Evolutionary conservation across 371 early-diverging fungal genomes (phyloP), one percentile per base, ranked within the genome.

Genomic region (Dichotomocladium elegans): DNA sequence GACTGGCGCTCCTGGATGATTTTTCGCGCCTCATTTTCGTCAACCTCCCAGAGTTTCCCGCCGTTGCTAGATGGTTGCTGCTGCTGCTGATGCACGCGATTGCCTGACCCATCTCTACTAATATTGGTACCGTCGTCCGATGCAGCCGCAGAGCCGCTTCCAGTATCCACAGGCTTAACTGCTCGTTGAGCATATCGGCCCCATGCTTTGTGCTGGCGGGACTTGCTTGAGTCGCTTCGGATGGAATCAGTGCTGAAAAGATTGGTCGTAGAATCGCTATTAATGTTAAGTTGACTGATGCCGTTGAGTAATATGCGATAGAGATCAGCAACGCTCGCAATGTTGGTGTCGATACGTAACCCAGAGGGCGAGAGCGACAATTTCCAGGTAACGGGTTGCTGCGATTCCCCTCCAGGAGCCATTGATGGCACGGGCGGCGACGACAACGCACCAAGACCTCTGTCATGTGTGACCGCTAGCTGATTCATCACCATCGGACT

Each of bases 1-100:
- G 34, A 30, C 35, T 48, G 29, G 9, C 49, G 49, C 33, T 48
- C 49, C 33, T 48, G 49, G 8, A 34, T 29, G 26, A 48, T 74
- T 35, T 66, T 63, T 37, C 67, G 66, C 14, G 78, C 78, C 56
- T 78, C 74, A 17, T 51, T 60, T 30, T 78, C 78, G 30, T 74
- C 70, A 7, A 78, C 74, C 53, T 78, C 78, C 78, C 78, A 78
- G 14, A 78, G 55, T 22, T 74, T 60, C 1, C 74, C 70, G 3
- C 53, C 53, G 14, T 51, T 41, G 19, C 45, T 19, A n/a, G n/a
- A n/a, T n/a, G n/a, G n/a, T n/a, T n/a, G n/a, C n/a, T n/a, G 24
- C 19, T 7, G n/a, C n/a, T n/a, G n/a, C n/a, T n/a, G n/a, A n/a
- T n/a, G n/a, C n/a, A n/a, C n/a, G n/a, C n/a, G n/a, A 8, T 31